These are phyloP conservation scores for Gnaphalium uliginosum DNA, from an alignment of 129 eudicot genomes.

Conservation along the genomic window DNA sequence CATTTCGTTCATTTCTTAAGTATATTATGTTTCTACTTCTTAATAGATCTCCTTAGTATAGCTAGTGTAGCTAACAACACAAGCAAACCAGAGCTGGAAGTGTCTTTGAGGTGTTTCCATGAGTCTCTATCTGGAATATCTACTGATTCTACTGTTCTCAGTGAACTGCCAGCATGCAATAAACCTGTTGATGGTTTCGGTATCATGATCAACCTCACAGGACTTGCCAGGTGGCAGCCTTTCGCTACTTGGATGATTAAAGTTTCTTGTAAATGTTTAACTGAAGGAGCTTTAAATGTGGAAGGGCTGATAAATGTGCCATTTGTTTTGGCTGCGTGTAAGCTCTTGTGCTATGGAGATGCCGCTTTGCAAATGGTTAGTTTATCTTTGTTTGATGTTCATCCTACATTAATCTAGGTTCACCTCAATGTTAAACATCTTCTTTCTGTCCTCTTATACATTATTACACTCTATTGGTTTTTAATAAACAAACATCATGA, in stretches of 20 bases:
- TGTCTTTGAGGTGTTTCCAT: slow-evolving; percentile 58
- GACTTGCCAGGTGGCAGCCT: slow-evolving; percentile 72
- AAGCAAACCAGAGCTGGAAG: slow-evolving; percentile 36
- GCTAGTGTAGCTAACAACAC: slow-evolving; percentile 43
- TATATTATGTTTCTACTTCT: slow-evolving; percentile 25
- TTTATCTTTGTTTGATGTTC: slow-evolving; percentile 24
- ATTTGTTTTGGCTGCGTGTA: slow-evolving; percentile 75
- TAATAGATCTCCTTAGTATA: slow-evolving; percentile 56
- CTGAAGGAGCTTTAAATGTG: slow-evolving; percentile 91
- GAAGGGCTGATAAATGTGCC: slow-evolving; percentile 69
- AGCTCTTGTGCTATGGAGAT: slow-evolving; percentile 69
- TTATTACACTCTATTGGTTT: slow-evolving; percentile 17
- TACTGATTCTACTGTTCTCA: slow-evolving; percentile 42
- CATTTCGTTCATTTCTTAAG: not conserved
- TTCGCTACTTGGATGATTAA: slow-evolving; percentile 81
- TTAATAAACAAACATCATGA: slow-evolving; percentile 32
- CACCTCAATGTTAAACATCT: not conserved
- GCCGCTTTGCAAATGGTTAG: slow-evolving; percentile 88
- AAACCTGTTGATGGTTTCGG: slow-evolving; percentile 63
- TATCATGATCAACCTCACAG: slow-evolving; percentile 68
- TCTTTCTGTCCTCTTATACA: not conserved
- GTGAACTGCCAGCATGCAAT: slow-evolving; percentile 63
- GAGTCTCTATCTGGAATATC: slow-evolving; percentile 53
- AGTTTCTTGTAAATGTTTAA: slow-evolving; percentile 68
- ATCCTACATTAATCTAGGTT: slow-evolving; percentile 20